A percentile compares a stretch with the other conserved stretches of the same genome.
These are phyloP conservation scores for Imleria badia DNA, from an alignment of 768 basidiomycete genomes.

Conservation along the genomic window DNA sequence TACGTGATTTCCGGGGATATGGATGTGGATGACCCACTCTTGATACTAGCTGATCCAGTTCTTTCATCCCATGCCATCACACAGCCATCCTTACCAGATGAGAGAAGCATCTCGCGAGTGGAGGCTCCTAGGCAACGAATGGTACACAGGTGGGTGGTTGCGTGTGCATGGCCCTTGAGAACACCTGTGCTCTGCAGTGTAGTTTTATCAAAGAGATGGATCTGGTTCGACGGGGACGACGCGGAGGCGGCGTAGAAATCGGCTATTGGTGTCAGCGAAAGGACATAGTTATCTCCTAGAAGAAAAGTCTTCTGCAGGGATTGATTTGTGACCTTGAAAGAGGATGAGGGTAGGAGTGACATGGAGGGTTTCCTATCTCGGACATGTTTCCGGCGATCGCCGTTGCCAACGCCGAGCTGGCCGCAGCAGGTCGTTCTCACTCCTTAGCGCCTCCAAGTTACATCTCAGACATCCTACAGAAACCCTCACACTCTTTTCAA, in stretches of 20 bases:
- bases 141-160: constrained; percentile 55
- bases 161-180: constrained; percentile 56
- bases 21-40: constrained; percentile 48
- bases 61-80: constrained; percentile 79
- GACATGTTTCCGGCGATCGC: constrained; percentile 27
- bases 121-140: constrained; percentile 42
- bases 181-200: constrained; percentile 47
- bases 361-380: constrained; percentile 29
- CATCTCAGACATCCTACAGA: background rate
- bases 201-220: constrained; percentile 64
- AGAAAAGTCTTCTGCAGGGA: constrained; percentile 35
- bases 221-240: constrained; percentile 57
- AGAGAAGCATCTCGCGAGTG: constrained; percentile 48
- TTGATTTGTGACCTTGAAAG: constrained; percentile 16
- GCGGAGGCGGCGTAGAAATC: constrained; percentile 63
- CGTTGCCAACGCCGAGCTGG: constrained; percentile 3
- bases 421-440: constrained; percentile 12
- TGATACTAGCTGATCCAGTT: constrained; percentile 46
- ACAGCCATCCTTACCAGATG: constrained; percentile 69
- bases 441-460: constrained; percentile 1
- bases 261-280: constrained; percentile 51
- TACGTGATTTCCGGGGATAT: background rate
- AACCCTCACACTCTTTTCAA: constrained; percentile 30
- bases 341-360: constrained; percentile 26
- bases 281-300: constrained; percentile 54